A percentile compares a stretch with the other conserved stretches of the same genome.
Evolutionary conservation across 2,329 filamentous ascomycete genomes (phyloP).

Genomic region (Dactylellina cionopaga): DNA sequence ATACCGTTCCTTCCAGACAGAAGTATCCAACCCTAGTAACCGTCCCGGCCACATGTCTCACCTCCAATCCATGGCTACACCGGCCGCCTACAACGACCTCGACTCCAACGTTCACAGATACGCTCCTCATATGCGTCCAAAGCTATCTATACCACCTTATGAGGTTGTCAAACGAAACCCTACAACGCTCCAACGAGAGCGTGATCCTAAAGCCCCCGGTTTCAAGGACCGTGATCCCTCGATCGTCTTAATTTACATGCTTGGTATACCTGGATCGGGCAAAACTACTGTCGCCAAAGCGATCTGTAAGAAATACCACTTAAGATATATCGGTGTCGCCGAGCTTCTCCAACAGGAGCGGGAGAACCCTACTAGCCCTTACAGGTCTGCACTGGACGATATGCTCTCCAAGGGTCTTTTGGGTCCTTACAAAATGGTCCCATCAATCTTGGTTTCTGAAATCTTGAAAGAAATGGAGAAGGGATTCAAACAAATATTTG

Average conservation of each 20-base stretch:
- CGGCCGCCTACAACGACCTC: conserved; percentile 26
- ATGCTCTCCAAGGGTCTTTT: conserved; percentile 26
- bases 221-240: conserved; percentile 19
- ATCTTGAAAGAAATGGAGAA: conserved; percentile 31
- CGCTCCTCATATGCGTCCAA: conserved; percentile 18
- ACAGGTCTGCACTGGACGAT: conserved; percentile 13
- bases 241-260: conserved; percentile 28
- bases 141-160: conserved; percentile 19
- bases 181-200: not conserved
- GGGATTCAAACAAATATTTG: conserved; percentile 31
- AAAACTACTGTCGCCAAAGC: conserved; percentile 32
- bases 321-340: conserved; percentile 26
- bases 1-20: not conserved
- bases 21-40: not conserved
- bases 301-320: conserved; percentile 19
- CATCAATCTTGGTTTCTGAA: conserved; percentile 30
- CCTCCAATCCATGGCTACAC: conserved; percentile 1
- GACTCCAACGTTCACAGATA: conserved; percentile 26
- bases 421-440: conserved; percentile 44
- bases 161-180: not conserved
- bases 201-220: not conserved
- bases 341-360: conserved; percentile 28
- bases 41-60: not conserved
- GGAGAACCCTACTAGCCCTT: conserved; percentile 9
- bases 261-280: conserved; percentile 23